Evolutionary conservation across 2,329 filamentous ascomycete genomes (phyloP).

Genomic region (Colletotrichum lini): DNA sequence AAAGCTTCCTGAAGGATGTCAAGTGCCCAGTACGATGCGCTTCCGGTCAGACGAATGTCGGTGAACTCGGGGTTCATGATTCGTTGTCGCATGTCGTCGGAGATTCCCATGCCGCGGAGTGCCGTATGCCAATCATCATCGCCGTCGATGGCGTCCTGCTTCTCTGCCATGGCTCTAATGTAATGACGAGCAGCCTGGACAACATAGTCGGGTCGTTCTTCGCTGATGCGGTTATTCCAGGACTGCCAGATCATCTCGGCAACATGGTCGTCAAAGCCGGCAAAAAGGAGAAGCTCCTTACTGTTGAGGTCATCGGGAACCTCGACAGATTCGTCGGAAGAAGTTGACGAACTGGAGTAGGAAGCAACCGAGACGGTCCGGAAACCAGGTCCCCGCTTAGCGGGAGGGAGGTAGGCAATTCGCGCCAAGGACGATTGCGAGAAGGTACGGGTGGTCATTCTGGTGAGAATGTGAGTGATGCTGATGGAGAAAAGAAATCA

Average conservation of each 20-base stretch:
- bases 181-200: slow-evolving; percentile 8
- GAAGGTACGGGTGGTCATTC: slow-evolving; percentile 4
- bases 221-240: neutral
- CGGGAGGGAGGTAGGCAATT: neutral
- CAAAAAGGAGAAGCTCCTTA: slow-evolving; percentile 8
- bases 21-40: slow-evolving; percentile 1
- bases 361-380: slow-evolving; percentile 6
- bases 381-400: slow-evolving; percentile 9
- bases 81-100: slow-evolving; percentile 4
- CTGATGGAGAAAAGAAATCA: neutral
- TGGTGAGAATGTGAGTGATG: neutral
- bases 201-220: slow-evolving; percentile 2
- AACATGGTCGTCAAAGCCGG: slow-evolving; percentile 3
- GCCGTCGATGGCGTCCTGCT: slow-evolving; percentile 5
- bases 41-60: slow-evolving; percentile 1
- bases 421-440: slow-evolving; percentile 2
- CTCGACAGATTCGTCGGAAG: neutral
- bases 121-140: slow-evolving; percentile 5
- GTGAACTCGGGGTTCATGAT: slow-evolving; percentile 11
- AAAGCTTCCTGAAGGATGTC: slow-evolving; percentile 4
- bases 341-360: slow-evolving; percentile 5
- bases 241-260: slow-evolving; percentile 1
- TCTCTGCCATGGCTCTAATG: neutral
- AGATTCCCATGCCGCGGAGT: slow-evolving; percentile 2
- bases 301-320: slow-evolving; percentile 9